Conservation (phyloP, 2,329 filamentous ascomycete genomes). For the Talaromyces sp. region DNA sequence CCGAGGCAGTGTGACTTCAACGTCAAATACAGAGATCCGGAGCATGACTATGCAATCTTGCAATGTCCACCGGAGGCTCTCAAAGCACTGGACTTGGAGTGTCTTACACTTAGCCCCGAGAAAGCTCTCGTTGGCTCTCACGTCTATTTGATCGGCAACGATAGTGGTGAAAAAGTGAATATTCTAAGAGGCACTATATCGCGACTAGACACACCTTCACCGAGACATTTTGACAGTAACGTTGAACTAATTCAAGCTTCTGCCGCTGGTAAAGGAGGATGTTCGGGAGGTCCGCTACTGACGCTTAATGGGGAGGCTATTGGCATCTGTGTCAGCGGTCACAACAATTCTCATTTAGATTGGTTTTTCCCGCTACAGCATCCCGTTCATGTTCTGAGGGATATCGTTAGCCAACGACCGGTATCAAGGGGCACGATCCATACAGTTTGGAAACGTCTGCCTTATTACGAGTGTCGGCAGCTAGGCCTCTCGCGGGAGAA, state of each 20-base stretch:
- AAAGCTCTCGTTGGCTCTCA: conserved; percentile 12
- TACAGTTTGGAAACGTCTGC: conserved; percentile 12
- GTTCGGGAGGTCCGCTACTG: conserved; percentile 11
- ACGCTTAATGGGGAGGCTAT: conserved; percentile 13
- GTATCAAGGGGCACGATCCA: conserved; percentile 14
- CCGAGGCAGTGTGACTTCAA: conserved; percentile 12
- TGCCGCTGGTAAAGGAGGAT: conserved; percentile 15
- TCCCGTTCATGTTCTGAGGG: conserved; percentile 8
- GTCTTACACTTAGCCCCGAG: conserved; percentile 11
- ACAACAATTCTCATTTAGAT: conserved; percentile 14
- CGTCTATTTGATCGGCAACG: conserved; percentile 14
- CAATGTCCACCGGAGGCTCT: conserved; percentile 10
- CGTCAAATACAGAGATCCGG: conserved; percentile 14
- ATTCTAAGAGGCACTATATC: conserved; percentile 15
- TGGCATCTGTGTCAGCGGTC: conserved; percentile 15
- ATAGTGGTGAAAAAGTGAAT: conserved; percentile 15
- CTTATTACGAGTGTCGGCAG: conserved; percentile 13
- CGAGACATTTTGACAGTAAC: conserved; percentile 10
- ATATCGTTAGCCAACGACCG: neutral
- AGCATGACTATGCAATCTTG: conserved; percentile 16
- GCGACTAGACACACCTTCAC: conserved; percentile 9
- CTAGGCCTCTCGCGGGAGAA: conserved; percentile 8
- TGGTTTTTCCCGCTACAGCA: conserved; percentile 14
- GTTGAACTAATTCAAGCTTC: conserved; percentile 16
- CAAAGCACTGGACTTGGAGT: conserved; percentile 4